Percentiles rank a stretch among this genome's conserved stretches.
Conservation (phyloP, 169 alveolate species). For the Eimeria necatrix region DNA sequence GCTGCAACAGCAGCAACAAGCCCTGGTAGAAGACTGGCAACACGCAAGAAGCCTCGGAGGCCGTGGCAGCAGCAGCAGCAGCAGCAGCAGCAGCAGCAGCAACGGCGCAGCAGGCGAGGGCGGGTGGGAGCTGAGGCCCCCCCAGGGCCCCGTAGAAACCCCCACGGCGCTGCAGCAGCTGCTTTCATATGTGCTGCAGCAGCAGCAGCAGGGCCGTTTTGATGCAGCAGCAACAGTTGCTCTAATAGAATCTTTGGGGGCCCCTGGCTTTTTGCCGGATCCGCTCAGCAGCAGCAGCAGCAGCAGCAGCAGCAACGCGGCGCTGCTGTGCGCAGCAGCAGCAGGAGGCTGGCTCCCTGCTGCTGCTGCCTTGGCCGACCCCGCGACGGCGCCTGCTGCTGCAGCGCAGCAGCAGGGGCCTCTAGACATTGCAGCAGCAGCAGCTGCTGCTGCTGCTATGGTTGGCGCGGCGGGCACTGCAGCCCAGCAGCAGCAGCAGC, state of each 20-base stretch:
- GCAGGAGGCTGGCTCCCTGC: constrained; percentile 15
- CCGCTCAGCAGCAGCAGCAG: constrained; percentile 19
- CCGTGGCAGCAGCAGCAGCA: constrained; percentile 41
- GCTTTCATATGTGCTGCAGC: constrained; percentile 8
- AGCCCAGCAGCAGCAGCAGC: neutral
- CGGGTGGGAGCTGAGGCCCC: constrained; percentile 4
- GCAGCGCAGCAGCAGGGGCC: neutral
- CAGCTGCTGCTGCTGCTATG: neutral
- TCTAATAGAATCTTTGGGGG: neutral
- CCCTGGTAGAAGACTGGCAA: neutral
- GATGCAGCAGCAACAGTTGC: constrained; percentile 6
- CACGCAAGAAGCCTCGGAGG: neutral
- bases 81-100: constrained; percentile 14
- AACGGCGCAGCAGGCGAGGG: neutral
- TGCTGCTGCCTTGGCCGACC: neutral
- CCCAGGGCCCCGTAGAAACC: neutral
- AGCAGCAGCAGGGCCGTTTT: constrained; percentile 18
- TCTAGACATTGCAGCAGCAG: neutral
- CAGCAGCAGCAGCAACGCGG: constrained; percentile 15
- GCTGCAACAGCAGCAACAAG: constrained; percentile 36
- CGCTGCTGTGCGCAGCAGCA: neutral
- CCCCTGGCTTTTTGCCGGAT: neutral
- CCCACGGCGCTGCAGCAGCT: constrained; percentile 15
- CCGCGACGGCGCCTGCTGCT: neutral
- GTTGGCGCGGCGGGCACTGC: neutral